A percentile compares a stretch with the other conserved stretches of the same genome.
Conservation (phyloP, 2,329 filamentous ascomycete genomes). For the Torrubiella hemipterigena region DNA sequence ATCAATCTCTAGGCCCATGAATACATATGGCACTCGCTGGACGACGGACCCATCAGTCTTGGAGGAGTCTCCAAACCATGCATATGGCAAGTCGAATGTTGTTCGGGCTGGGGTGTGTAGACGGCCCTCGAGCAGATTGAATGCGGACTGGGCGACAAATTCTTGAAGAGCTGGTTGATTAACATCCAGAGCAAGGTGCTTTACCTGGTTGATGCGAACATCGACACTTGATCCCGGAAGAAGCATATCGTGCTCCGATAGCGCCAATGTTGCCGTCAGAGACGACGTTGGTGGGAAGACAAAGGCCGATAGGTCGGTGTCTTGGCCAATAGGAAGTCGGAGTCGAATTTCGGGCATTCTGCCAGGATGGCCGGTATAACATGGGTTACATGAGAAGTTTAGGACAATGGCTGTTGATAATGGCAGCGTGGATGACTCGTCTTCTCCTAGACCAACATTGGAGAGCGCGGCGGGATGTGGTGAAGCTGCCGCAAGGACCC, state of each 20-base stretch:
- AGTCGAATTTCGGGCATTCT: conserved; percentile 15
- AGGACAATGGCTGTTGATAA: conserved; percentile 28
- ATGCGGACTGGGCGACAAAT: conserved; percentile 31
- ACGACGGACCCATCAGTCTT: background rate
- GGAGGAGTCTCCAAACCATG: conserved; percentile 10
- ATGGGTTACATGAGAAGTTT: conserved; percentile 28
- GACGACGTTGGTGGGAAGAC: conserved; percentile 16
- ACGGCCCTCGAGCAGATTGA: conserved; percentile 30
- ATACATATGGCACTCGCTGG: conserved; percentile 21
- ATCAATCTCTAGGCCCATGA: conserved; percentile 40
- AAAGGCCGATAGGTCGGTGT: conserved; percentile 15
- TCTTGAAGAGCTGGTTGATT: conserved; percentile 22
- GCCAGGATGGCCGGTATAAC: background rate
- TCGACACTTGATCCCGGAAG: conserved; percentile 35
- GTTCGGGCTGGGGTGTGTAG: conserved; percentile 24
- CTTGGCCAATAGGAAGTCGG: conserved; percentile 16
- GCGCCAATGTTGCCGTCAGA: conserved; percentile 17
- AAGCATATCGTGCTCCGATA: conserved; percentile 27
- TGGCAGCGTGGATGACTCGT: conserved; percentile 13
- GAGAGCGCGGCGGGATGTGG: conserved; percentile 35
- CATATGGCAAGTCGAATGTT: conserved; percentile 19
- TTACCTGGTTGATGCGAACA: conserved; percentile 26
- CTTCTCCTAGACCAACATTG: conserved; percentile 18
- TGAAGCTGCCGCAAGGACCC: conserved; percentile 30
- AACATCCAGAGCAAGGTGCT: conserved; percentile 25